A percentile compares a stretch with the other conserved stretches of the same genome.
Evolutionary conservation across 179 eudicot species (phyloP).

Genomic region (Silene coronaria): DNA sequence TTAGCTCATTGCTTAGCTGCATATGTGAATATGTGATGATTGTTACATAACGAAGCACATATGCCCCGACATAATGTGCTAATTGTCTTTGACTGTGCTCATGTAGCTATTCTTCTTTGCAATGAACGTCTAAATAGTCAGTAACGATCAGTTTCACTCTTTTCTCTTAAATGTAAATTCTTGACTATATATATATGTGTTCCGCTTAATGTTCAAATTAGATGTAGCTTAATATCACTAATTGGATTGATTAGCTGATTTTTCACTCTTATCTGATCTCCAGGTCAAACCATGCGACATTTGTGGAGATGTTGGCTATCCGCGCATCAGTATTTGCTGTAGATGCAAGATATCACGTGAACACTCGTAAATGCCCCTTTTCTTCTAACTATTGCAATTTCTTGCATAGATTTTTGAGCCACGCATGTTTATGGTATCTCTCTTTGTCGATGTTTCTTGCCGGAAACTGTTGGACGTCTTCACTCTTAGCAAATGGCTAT

Average conservation of each 20-base stretch:
- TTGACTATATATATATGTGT: constrained; percentile 10
- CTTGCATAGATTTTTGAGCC: neutral
- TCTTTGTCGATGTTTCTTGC: constrained; percentile 1
- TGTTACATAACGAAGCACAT: constrained; percentile 3
- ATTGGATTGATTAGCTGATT: neutral
- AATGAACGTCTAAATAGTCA: neutral
- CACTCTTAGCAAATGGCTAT: neutral
- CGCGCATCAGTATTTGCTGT: constrained; percentile 18
- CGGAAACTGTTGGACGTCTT: neutral
- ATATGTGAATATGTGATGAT: neutral
- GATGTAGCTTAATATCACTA: neutral
- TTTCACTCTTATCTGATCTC: constrained; percentile 10
- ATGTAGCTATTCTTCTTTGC: constrained; percentile 1
- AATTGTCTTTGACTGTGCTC: neutral
- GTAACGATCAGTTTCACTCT: neutral
- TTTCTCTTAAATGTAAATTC: neutral
- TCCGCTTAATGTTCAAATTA: neutral
- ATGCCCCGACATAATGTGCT: neutral
- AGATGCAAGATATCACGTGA: constrained; percentile 28
- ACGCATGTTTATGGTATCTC: neutral
- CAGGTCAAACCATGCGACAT: constrained; percentile 36
- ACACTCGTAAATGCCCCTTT: constrained; percentile 22
- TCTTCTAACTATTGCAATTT: constrained; percentile 11
- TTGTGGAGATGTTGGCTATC: constrained; percentile 27
- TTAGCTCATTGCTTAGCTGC: neutral